Conservation (phyloP, 345 rosid species). For the Euphorbia peplus region DNA sequence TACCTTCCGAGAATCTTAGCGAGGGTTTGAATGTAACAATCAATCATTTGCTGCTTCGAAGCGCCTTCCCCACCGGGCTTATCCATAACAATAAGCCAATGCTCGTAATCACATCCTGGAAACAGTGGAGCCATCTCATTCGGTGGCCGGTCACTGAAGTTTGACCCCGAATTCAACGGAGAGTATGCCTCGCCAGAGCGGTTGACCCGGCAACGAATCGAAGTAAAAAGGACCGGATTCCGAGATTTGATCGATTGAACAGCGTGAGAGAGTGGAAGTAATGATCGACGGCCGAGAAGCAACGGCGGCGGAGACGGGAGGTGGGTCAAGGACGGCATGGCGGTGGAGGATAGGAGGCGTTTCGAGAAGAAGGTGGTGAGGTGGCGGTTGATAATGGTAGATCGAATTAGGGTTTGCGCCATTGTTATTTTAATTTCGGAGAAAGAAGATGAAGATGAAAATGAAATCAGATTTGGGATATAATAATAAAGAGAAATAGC, state of each 20-base stretch:
- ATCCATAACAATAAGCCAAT: constrained; percentile 97
- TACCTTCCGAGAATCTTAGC: constrained; percentile 85
- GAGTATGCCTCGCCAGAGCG: constrained; percentile 81
- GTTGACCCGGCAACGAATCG: constrained; percentile 68
- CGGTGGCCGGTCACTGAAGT: constrained; percentile 90
- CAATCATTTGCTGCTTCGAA: constrained; percentile 91
- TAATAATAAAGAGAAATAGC: too few relatives aligned
- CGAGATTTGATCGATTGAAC: constrained; percentile 18
- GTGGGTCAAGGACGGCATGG: constrained; percentile 17
- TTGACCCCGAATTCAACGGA: constrained; percentile 83
- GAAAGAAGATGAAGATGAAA: not conserved
- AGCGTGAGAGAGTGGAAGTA: constrained; percentile 31
- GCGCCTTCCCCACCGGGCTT: constrained; percentile 90
- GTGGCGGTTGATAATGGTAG: constrained; percentile 46
- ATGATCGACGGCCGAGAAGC: constrained; percentile 39
- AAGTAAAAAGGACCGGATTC: constrained; percentile 34
- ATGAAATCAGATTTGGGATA: too few relatives aligned
- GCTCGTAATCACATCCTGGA: constrained; percentile 90
- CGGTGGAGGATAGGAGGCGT: constrained; percentile 36
- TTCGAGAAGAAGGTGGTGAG: constrained; percentile 31
- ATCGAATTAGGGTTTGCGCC: constrained; percentile 62
- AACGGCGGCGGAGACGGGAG: constrained; percentile 43
- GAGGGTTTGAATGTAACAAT: constrained; percentile 73
- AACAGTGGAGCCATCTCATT: constrained; percentile 95
- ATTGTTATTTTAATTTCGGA: constrained; percentile 19